Base-by-base conservation (phyloP, 345 rosid genomes). In the Sonneratia alba region DNA sequence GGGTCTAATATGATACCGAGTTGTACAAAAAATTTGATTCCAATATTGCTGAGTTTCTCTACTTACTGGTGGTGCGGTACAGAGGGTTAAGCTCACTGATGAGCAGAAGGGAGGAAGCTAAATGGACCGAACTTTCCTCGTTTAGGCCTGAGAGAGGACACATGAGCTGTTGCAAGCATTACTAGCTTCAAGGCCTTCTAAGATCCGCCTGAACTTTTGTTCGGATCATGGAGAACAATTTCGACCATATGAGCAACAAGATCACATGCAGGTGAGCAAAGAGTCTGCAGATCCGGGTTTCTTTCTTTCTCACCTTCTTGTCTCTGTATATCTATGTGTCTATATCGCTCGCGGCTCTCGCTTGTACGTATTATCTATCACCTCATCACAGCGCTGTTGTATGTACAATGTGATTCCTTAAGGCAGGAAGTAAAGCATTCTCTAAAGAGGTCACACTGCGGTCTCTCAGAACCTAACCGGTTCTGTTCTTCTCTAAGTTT, bases 361-460 rank as follows among this genome's bases (percentile, higher is more conserved):
- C 51, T 57, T 71, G 53, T 71, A 71, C 40, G 73, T 59, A 56
- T 55, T 38, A 40, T 18, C 73, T 38, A 40, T 18, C 73, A 36
- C 57, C 36, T 40, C 32, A 27, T 27, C 1, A 27, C 32, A 27
- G 16, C 16, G 73, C 79, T 78, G 67, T 75, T 74, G 66, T 72
- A 72, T 74, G 86, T 80, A 78, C 75, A 75, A 70, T 70, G 62
- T 77, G 66, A 71, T 76, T 51, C 71, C 56, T 11, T 51, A 19
- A 4, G 47, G 56, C 56, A 16, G 56, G 56, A 1, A 51, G 56
- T 19, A 27, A 27, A 27, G 32, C 32, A 27, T 10, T 10, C 14
- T 51, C 56, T 51, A 51, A 51, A 51, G 16, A 0, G 56, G 3
- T 51, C 56, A 27, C 0, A 27, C 32, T 27, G 32, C 32, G 32